Conservation (phyloP, 495 filamentous ascomycete genomes). For the Evernia prunastri region DNA sequence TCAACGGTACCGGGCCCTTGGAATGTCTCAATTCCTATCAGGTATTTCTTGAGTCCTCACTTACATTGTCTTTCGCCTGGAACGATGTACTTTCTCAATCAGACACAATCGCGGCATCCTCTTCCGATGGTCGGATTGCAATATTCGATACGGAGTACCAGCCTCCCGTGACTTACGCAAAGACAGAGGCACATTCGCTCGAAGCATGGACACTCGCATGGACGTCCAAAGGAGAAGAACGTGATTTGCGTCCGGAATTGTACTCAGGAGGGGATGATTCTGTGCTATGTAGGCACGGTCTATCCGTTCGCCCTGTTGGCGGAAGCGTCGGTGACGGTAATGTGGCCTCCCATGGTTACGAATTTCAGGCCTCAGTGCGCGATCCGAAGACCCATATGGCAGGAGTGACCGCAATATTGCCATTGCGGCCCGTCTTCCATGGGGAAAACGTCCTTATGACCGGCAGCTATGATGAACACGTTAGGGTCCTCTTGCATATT, state of each 20-base stretch:
- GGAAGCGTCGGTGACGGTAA: not conserved
- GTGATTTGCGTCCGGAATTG: conserved; percentile 31
- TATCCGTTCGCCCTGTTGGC: not conserved
- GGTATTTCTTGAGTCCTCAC: conserved; percentile 43
- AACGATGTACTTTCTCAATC: not conserved
- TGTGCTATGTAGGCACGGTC: conserved; percentile 18
- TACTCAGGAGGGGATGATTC: conserved; percentile 70
- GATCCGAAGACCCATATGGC: conserved; percentile 58
- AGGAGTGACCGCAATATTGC: conserved; percentile 83
- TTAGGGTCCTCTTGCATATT: conserved; percentile 56
- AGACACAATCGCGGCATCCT: conserved; percentile 52
- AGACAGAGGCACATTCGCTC: conserved; percentile 37
- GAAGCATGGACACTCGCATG: conserved; percentile 67
- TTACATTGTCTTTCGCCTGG: conserved; percentile 64
- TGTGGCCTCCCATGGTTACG: conserved; percentile 8
- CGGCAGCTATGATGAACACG: conserved; percentile 85
- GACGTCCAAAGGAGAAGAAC: conserved; percentile 23
- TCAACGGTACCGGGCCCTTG: conserved; percentile 15
- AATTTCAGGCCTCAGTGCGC: conserved; percentile 33
- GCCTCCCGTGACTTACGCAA: not conserved
- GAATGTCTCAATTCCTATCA: conserved; percentile 30
- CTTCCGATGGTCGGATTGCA: conserved; percentile 57
- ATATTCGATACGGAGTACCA: conserved; percentile 37
- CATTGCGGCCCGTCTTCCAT: conserved; percentile 32
- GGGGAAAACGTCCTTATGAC: conserved; percentile 59